phyloP scores from a whole-genome alignment of 768 basidiomycete genomes.

The Neoboletus magnificus region DNA sequence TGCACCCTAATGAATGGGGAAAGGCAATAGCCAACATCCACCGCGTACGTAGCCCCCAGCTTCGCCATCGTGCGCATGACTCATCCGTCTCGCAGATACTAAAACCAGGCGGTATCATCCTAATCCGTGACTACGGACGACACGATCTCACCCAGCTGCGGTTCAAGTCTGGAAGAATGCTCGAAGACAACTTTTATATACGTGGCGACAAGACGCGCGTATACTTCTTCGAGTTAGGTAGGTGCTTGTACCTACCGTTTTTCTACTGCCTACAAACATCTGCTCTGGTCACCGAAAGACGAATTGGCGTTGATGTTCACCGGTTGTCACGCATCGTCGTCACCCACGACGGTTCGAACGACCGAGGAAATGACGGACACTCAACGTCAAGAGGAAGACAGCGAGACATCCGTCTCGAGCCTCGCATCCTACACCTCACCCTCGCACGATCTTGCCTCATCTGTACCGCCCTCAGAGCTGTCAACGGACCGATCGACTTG shows the following conservation, averaged over 20 bases:
- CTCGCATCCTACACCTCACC: constrained; percentile 12
- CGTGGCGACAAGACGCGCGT: constrained; percentile 97
- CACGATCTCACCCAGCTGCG: constrained; percentile 93
- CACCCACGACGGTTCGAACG: constrained; percentile 29
- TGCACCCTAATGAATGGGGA: constrained; percentile 92
- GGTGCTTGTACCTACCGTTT: background rate
- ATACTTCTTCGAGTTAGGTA: constrained; percentile 92
- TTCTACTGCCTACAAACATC: background rate
- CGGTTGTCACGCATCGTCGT: constrained; percentile 44
- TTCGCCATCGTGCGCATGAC: background rate
- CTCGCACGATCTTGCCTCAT: background rate
- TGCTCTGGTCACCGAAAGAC: constrained; percentile 41
- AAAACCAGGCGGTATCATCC: constrained; percentile 80
- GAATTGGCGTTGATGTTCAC: constrained; percentile 81
- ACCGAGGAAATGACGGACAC: constrained; percentile 37
- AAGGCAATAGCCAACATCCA: constrained; percentile 79
- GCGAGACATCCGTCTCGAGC: too few relatives aligned
- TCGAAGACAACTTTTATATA: constrained; percentile 94
- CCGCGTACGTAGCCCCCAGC: constrained; percentile 44
- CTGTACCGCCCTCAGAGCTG: background rate
- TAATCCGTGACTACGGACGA: constrained; percentile 93
- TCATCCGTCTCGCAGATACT: constrained; percentile 59
- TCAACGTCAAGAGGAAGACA: constrained; percentile 19
- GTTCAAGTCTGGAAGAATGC: constrained; percentile 82
- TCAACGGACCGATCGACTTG: background rate